phyloP scores from a whole-genome alignment of 2,329 filamentous ascomycete species.

The Mariannaea sp. region DNA sequence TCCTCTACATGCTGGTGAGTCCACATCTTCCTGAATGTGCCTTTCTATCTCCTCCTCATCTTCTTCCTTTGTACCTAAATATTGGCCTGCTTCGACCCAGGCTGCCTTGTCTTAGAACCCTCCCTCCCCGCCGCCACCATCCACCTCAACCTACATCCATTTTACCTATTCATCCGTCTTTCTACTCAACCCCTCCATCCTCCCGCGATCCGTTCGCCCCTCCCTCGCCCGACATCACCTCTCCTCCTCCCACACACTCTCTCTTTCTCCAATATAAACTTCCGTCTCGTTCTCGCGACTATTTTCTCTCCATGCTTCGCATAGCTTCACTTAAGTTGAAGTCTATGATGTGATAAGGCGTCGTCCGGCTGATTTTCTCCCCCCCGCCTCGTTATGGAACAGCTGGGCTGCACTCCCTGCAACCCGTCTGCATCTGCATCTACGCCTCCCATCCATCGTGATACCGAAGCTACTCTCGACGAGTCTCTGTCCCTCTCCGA shows the following conservation, averaged over 20 bases:
- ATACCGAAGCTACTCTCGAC: slow-evolving; percentile 37
- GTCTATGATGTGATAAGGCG: slow-evolving; percentile 37
- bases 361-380: slow-evolving; percentile 35
- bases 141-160: slow-evolving; percentile 15
- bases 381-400: slow-evolving; percentile 59
- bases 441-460: slow-evolving; percentile 36
- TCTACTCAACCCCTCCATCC: slow-evolving; percentile 32
- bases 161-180: slow-evolving; percentile 18
- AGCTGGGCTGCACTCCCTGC: slow-evolving; percentile 43
- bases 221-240: slow-evolving; percentile 30
- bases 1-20: slow-evolving; percentile 28
- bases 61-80: slow-evolving; percentile 12
- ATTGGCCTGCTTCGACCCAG: slow-evolving; percentile 14
- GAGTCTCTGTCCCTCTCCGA: slow-evolving; percentile 26
- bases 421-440: slow-evolving; percentile 37
- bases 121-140: slow-evolving; percentile 28
- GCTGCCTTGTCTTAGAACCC: slow-evolving; percentile 13
- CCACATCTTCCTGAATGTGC: slow-evolving; percentile 9
- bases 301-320: slow-evolving; percentile 30
- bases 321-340: slow-evolving; percentile 32
- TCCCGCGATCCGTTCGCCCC: slow-evolving; percentile 37
- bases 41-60: slow-evolving; percentile 17
- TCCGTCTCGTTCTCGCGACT: slow-evolving; percentile 28
- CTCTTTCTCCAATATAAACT: slow-evolving; percentile 32
- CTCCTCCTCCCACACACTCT: too few relatives aligned